phyloP scores from a whole-genome alignment of 345 rosid genomes.

The Salix koriyanagi region DNA sequence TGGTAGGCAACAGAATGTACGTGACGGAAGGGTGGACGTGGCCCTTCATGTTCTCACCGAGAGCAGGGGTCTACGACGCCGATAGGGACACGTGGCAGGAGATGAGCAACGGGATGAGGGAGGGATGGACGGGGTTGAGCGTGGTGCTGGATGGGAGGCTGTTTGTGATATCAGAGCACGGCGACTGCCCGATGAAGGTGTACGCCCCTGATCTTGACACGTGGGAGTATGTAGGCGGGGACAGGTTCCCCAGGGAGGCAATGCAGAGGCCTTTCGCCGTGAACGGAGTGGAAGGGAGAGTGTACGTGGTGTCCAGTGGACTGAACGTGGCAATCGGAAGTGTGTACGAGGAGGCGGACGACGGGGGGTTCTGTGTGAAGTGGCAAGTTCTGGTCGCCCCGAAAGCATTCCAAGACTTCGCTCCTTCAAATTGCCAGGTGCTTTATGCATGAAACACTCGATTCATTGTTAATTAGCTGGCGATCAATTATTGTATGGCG shows the following conservation, averaged over 20 bases:
- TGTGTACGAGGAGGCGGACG: conserved; percentile 20
- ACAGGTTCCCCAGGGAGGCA: conserved; percentile 38
- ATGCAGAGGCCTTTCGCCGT: conserved; percentile 56
- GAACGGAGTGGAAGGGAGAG: conserved; percentile 37
- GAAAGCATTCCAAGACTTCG: conserved; percentile 29
- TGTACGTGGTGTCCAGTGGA: conserved; percentile 52
- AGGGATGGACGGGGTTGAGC: conserved; percentile 71
- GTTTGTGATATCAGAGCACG: conserved; percentile 64
- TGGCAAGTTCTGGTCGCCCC: conserved; percentile 51
- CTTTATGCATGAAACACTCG: conserved; percentile 37
- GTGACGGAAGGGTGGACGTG: conserved; percentile 84
- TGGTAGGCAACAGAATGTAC: conserved; percentile 41
- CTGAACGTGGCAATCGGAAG: conserved; percentile 55
- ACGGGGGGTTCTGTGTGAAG: conserved; percentile 28
- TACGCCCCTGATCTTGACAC: conserved; percentile 40
- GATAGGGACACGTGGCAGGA: conserved; percentile 49
- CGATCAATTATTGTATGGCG: too few species aligned
- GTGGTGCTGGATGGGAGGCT: conserved; percentile 38
- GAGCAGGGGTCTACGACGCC: conserved; percentile 49
- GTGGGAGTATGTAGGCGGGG: conserved; percentile 60
- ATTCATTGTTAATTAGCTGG: too few species aligned
- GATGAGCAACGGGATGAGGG: conserved; percentile 60
- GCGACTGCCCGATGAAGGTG: conserved; percentile 60
- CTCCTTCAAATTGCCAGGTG: conserved; percentile 58
- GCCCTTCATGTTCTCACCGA: conserved; percentile 65